Evolutionary conservation across 768 basidiomycete genomes (phyloP), one percentile per base, ranked within the genome.

Genomic region (Chiua virens): DNA sequence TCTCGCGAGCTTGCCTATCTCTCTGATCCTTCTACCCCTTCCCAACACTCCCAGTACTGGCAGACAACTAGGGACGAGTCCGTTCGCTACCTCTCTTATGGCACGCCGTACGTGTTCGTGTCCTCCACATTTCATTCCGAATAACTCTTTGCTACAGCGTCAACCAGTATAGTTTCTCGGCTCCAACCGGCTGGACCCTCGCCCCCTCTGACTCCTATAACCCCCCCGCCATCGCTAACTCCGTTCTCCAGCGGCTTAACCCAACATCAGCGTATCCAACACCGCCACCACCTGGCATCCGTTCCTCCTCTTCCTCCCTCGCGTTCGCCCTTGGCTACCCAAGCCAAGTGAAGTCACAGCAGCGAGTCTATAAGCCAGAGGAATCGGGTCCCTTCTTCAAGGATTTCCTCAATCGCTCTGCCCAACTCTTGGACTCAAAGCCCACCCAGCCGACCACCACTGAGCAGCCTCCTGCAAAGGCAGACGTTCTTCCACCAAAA

Each of bases 201-300:
- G 58, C 67, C 10, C 71, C 73, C 40, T 67, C 72, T 71, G 38
- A 75, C n/a, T 73, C 70, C 13, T 87, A 80, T 58, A 76, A 80
- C 42, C 75, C 82, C 1, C 76, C 71, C 9, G 65, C 80, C 0
- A 81, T 89, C 59, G 80, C 87, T 1, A 82, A 82, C 50, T 80
- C 86, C 3, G 60, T 91, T 21, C 76, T 89, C 47, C 86, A 86
- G 50, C 79, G 80, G 14, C 77, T 80, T 28, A 67, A 75, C 4
- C 83, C 87, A n/a, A 75, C 75, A 17, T 73, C 76, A 4, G 77
- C 81, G 2, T 90, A 90, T 69, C 87, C 87, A 3, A 87, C 87
- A 3, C 85, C 85, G 21, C 85, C 87, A 1, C 75, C 77, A 17
- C 85, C 85, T 1, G 77, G 78, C 13, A 81, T 87, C 36, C 78